Base-by-base conservation (phyloP, 345 rosid species). In the Sisymbrium irio region DNA sequence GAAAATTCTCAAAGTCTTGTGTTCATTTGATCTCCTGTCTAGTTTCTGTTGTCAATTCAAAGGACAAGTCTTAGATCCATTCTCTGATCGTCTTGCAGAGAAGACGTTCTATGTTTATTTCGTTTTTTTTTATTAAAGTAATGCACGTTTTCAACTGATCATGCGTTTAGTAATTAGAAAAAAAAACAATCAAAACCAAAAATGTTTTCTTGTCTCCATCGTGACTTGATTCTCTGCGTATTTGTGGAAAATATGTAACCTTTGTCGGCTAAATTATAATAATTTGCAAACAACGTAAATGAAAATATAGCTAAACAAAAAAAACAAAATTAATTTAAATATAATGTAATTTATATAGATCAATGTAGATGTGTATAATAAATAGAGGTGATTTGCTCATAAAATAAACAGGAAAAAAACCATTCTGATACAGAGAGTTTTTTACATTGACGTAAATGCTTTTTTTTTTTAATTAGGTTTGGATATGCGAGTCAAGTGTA, bases 131-230 rank as follows among this genome's bases (percentile, higher is more conserved):
- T 33, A n/a, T 33, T 2, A 58, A 71, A 25, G 44, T n/a, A 47
- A 25, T 62, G 42, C 12, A 62, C 35, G 35, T 22, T 49, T 49
- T 49, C 32, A 71, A 47, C 44, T 20, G 9, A 9, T 51, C 53
- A 37, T 47, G 72, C 60, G 14, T 49, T 49, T 36, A n/a, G 67
- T 65, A 53, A 58, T 1, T 20, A 19, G 18, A 28, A 46, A 8
- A 15, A 44, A 55, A 15, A 44, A 55, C 3, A 32, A 32, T 4
- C 36, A 33, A 46, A 49, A 22, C 17, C 9, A 44, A 9, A 65
- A 15, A 61, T 68, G 58, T 68, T 51, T 75, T 75, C 42, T 75
- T 68, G 79, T 76, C 74, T 51, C 18, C 69, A 35, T 15, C 14
- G 9, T 61, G 25, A 53, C 69, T 51, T 50, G 36, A 61, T 51